These are phyloP conservation scores for Chaetomium sp. DNA, from an alignment of 2,329 filamentous ascomycete genomes.

Conservation along the genomic window DNA sequence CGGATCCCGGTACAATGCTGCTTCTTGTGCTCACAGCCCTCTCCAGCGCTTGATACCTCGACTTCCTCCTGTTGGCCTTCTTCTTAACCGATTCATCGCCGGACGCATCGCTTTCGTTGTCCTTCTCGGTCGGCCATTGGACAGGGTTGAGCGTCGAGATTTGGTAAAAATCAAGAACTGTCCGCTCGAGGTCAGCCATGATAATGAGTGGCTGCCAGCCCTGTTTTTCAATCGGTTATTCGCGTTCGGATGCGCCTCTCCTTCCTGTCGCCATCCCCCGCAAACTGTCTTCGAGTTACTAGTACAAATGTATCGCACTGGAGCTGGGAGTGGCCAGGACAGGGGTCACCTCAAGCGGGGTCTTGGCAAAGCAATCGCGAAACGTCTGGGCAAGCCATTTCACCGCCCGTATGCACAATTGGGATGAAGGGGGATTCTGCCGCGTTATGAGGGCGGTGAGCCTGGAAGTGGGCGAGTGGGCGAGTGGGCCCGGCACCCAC, in stretches of 20 bases:
- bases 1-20: slow-evolving; percentile 66
- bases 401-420: slow-evolving; percentile 13
- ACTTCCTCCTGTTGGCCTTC: slow-evolving; percentile 64
- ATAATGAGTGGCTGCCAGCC: slow-evolving; percentile 7
- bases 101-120: slow-evolving; percentile 69
- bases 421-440: slow-evolving; percentile 9
- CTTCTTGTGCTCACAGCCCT: slow-evolving; percentile 69
- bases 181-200: slow-evolving; percentile 73
- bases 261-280: not conserved
- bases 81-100: slow-evolving; percentile 58
- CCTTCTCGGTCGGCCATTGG: slow-evolving; percentile 84
- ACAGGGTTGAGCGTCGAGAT: slow-evolving; percentile 75
- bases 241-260: not conserved
- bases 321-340: not conserved
- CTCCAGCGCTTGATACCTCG: slow-evolving; percentile 83
- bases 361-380: slow-evolving; percentile 4
- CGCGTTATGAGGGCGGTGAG: slow-evolving; percentile 15
- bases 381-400: not conserved
- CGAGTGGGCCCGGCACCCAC: not conserved
- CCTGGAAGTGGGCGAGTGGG: not conserved
- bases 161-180: slow-evolving; percentile 87
- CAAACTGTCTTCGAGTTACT: not conserved
- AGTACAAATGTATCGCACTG: too few species aligned
- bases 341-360: slow-evolving; percentile 18
- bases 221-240: not conserved